These are phyloP conservation scores for Elsinoe necatrix DNA, from an alignment of 2,329 filamentous ascomycete genomes.

Conservation along the genomic window DNA sequence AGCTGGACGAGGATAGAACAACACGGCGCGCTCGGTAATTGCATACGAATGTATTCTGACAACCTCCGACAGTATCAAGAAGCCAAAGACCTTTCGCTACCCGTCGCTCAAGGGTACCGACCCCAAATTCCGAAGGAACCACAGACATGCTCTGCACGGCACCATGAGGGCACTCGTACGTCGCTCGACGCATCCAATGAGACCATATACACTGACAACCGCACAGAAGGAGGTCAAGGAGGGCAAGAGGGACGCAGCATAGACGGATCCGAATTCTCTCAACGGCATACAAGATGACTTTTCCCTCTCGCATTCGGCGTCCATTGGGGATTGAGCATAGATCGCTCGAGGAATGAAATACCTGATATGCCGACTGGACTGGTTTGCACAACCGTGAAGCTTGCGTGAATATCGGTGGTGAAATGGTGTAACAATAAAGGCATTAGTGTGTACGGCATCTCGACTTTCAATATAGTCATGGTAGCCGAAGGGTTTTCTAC, in stretches of 20 bases:
- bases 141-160: constrained; percentile 98
- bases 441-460: constrained; percentile 68
- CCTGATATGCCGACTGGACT: background rate
- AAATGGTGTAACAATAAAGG: constrained; percentile 27
- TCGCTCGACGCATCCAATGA: constrained; percentile 22
- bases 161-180: constrained; percentile 95
- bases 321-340: constrained; percentile 8
- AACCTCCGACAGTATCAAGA: constrained; percentile 80
- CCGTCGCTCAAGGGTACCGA: constrained; percentile 97
- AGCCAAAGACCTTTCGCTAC: constrained; percentile 98
- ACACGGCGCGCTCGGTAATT: background rate
- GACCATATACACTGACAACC: constrained; percentile 23
- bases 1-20: background rate
- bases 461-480: constrained; percentile 45
- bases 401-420: background rate
- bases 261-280: constrained; percentile 32
- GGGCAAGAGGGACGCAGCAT: constrained; percentile 85
- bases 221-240: constrained; percentile 92
- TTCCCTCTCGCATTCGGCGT: constrained; percentile 7
- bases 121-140: constrained; percentile 99
- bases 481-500: constrained; percentile 55
- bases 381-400: background rate
- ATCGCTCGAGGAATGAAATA: constrained; percentile 13
- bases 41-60: constrained; percentile 12
- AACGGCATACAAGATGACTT: background rate